Conservation (phyloP, 1,284 basidiomycete genomes). For the Pseudozyma thailandica region DNA sequence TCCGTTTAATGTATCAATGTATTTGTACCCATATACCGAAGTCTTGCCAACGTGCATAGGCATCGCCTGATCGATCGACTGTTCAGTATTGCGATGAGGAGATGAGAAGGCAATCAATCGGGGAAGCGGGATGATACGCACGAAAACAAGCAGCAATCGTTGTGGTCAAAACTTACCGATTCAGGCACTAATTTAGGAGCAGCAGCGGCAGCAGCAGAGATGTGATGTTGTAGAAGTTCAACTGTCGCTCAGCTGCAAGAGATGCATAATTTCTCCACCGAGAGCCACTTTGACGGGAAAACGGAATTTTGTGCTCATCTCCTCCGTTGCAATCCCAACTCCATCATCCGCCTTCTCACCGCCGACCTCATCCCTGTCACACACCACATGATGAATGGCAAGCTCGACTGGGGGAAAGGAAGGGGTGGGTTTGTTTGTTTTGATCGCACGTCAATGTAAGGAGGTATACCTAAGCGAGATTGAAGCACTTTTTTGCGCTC, state of each 20-base stretch:
- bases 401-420: not conserved
- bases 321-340: too few species aligned
- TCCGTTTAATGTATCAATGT: conserved; percentile 6
- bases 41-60: not conserved
- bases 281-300: too few species aligned
- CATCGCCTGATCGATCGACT: not conserved
- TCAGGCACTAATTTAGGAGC: not conserved
- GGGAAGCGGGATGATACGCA: not conserved
- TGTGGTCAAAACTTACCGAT: too few species aligned
- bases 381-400: too few species aligned
- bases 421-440: conserved; percentile 17
- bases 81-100: not conserved
- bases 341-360: too few species aligned
- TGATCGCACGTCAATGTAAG: conserved; percentile 10
- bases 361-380: too few species aligned
- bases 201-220: not conserved
- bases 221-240: conserved; percentile 18
- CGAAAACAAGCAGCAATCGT: not conserved
- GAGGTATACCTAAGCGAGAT: not conserved
- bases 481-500: too few species aligned
- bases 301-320: not conserved
- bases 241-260: conserved; percentile 6
- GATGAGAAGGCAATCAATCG: not conserved
- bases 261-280: too few species aligned
- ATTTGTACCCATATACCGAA: not conserved